Percentiles rank a stretch among this genome's conserved stretches.
phyloP scores from a whole-genome alignment of 306 rosid genomes.

The Acacia melanoxylon region DNA sequence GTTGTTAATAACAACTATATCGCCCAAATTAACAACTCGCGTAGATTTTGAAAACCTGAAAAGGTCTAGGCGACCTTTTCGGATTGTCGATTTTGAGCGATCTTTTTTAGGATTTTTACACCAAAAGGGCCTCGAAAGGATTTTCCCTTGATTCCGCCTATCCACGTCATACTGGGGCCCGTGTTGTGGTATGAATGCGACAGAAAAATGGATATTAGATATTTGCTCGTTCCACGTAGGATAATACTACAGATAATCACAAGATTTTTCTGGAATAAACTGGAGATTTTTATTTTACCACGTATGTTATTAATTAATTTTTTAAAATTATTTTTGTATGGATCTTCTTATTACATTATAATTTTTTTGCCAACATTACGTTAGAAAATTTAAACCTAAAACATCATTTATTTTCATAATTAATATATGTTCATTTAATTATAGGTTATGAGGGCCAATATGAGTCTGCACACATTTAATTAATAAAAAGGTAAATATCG shows the following conservation, averaged over 20 bases:
- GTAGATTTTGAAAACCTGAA: too few species aligned
- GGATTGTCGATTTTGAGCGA: too few species aligned
- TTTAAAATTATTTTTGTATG: background rate
- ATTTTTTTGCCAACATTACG: too few species aligned
- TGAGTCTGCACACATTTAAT: background rate
- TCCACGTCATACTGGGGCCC: constrained; percentile 10
- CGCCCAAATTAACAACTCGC: too few species aligned
- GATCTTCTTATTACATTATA: too few species aligned
- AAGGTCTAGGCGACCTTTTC: too few species aligned
- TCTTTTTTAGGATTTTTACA: too few species aligned
- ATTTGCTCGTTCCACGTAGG: background rate
- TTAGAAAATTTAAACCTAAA: background rate
- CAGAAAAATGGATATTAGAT: background rate
- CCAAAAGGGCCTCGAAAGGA: too few species aligned
- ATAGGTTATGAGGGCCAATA: background rate
- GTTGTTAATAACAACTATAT: too few species aligned
- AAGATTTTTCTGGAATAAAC: background rate
- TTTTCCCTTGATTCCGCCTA: background rate
- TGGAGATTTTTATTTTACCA: background rate
- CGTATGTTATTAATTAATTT: background rate
- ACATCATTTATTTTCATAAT: too few species aligned
- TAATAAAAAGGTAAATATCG: background rate
- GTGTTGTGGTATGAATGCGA: background rate
- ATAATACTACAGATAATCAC: background rate
- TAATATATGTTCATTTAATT: background rate